Evolutionary conservation across 768 basidiomycete species (phyloP), one percentile per base, ranked within the genome.

Genomic region (Pisolithus albus): DNA sequence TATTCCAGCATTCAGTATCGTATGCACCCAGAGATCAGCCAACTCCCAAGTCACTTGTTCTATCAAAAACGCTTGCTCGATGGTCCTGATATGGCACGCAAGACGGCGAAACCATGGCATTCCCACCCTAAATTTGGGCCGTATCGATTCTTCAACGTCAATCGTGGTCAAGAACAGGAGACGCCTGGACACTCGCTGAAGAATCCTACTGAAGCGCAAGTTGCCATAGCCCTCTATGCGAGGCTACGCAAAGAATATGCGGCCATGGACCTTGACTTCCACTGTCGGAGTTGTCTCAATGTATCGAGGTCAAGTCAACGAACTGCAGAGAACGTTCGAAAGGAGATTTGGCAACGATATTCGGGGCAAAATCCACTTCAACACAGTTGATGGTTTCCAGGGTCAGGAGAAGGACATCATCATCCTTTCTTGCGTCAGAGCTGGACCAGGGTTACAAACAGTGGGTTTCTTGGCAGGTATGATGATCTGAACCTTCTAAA

Each of bases 381-480:
- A 96, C 64, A 98, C 96, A 0, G 95, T 99, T 37, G 95, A 99
- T 68, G 96, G 95, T 9, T 98, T 98, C 63, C 96, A 99, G 49
- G 96, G 96, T 45, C 96, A 99, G 71, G 96, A 99, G 67, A 99
- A 99, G 66, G 92, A 95, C 59, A 81, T 99, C 49, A 95, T 99
- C 69, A 97, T 99, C 57, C 76, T 99, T 18, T 98, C 96, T 3
- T 96, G 93, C 64, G 96, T 98, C 18, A 83, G 96, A 56, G 88
- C 92, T 9, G 93, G 96, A 5, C 84, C 89, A 16, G 85, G 87
- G n/a, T 66, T 92, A 18, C 77, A 79, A 52, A 80, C 74, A 0
- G 81, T 98, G 50, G 96, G 96, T 52, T 98, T 98, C 74, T 77
- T 98, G 60, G 78, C 83, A 57, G 92, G 89, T 85, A 58, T 40